Percentiles rank a stretch among this genome's conserved stretches.
These are phyloP conservation scores for Kodamaea arcana DNA, from an alignment of 1,139 yeast species.

Conservation along the genomic window DNA sequence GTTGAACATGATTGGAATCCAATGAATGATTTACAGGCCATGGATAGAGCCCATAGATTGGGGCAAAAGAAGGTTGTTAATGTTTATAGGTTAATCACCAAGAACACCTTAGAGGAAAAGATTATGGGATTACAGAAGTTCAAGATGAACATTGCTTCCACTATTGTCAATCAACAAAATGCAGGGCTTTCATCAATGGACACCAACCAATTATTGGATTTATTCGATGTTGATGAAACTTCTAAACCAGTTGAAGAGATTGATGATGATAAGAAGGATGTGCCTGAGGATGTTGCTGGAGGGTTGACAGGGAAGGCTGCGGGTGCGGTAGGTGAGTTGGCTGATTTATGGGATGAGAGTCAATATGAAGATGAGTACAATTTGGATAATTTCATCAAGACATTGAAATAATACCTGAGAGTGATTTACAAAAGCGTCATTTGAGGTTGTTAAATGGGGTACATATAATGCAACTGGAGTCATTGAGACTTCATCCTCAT, in stretches of 20 bases:
- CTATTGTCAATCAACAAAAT: conserved; percentile 94
- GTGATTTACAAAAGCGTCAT: too few relatives aligned
- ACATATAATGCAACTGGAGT: too few relatives aligned
- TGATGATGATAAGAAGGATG: conserved; percentile 30
- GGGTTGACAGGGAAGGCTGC: conserved; percentile 64
- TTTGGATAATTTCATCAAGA: conserved; percentile 85
- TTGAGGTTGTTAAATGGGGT: too few relatives aligned
- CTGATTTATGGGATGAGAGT: conserved; percentile 94
- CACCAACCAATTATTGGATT: conserved; percentile 86
- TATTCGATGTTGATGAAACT: conserved; percentile 73
- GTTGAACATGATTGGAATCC: conserved; percentile 99
- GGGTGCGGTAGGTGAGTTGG: conserved; percentile 78
- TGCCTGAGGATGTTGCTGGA: conserved; percentile 54
- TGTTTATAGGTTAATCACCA: conserved; percentile 88
- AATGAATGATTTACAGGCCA: conserved; percentile 98
- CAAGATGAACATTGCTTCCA: conserved; percentile 95
- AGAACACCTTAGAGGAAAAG: conserved; percentile 91
- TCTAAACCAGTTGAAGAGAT: conserved; percentile 30
- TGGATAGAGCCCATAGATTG: conserved; percentile 98
- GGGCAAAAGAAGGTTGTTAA: conserved; percentile 98
- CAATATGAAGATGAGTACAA: conserved; percentile 97
- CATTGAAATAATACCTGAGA: conserved; percentile 55
- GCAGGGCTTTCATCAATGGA: conserved; percentile 95
- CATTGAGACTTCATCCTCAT: too few relatives aligned
- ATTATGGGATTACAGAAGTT: conserved; percentile 98